Conservation (phyloP, 768 basidiomycete genomes). For the Leccinum aurantiacum region DNA sequence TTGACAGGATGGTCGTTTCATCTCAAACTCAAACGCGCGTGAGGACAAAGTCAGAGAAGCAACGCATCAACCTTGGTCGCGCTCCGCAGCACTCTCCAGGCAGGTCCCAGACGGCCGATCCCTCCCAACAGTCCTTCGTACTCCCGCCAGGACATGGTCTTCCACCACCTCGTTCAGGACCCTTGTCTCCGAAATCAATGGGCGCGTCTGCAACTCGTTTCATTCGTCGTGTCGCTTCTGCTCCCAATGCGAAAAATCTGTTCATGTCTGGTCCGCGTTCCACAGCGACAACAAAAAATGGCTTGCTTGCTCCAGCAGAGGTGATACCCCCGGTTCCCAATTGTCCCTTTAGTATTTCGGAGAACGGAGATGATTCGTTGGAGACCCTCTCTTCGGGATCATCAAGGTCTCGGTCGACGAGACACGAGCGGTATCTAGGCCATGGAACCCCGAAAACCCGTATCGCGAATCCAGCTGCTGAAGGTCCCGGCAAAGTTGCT, state of each 20-base stretch:
- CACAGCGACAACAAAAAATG: constrained; percentile 67
- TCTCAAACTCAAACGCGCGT: constrained; percentile 14
- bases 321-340: constrained; percentile 55
- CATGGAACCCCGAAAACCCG: constrained; percentile 40
- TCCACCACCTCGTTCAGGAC: constrained; percentile 41
- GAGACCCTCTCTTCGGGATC: constrained; percentile 80
- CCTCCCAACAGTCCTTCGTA: constrained; percentile 44
- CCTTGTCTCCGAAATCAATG: constrained; percentile 67
- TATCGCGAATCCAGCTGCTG: constrained; percentile 43
- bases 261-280: constrained; percentile 65
- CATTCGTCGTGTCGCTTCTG: constrained; percentile 92
- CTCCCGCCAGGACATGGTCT: constrained; percentile 28
- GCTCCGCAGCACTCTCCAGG: constrained; percentile 38
- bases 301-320: constrained; percentile 71
- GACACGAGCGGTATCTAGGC: constrained; percentile 36
- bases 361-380: constrained; percentile 66
- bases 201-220: constrained; percentile 81
- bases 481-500: constrained; percentile 60
- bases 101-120: constrained; percentile 31
- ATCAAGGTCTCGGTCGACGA: constrained; percentile 53
- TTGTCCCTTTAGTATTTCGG: constrained; percentile 47
- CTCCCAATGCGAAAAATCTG: constrained; percentile 93
- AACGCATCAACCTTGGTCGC: constrained; percentile 45
- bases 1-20: constrained; percentile 20
- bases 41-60: constrained; percentile 52